Evolutionary conservation across 257 asterid species (phyloP).

Genomic region (Solanum pennellii): DNA sequence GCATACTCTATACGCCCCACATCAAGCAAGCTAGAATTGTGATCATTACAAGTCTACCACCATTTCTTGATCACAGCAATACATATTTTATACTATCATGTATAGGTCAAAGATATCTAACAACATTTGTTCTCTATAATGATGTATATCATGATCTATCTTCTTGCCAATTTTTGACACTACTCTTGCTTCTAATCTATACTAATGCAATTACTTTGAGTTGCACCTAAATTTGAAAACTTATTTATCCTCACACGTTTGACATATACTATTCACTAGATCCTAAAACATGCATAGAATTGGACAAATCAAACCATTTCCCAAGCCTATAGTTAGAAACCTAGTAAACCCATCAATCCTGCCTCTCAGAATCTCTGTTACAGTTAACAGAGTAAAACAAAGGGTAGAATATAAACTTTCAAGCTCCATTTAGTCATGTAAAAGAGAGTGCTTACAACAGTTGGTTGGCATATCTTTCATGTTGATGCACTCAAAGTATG

Average conservation of each 20-base stretch:
- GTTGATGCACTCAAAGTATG: slow-evolving; percentile 64
- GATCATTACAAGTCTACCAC: not conserved
- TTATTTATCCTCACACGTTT: not conserved
- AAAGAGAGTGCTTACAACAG: slow-evolving; percentile 50
- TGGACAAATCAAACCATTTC: not conserved
- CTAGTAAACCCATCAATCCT: not conserved
- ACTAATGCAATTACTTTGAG: not conserved
- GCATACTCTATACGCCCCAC: not conserved
- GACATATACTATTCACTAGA: not conserved
- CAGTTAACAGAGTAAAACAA: not conserved
- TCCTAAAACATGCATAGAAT: not conserved
- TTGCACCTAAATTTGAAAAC: not conserved
- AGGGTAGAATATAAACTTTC: not conserved
- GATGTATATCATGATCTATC: not conserved
- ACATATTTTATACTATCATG: not conserved
- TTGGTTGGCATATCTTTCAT: slow-evolving; percentile 54
- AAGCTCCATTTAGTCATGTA: not conserved
- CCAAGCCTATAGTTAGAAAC: not conserved
- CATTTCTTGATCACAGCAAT: not conserved
- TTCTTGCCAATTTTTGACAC: not conserved
- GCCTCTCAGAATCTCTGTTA: not conserved
- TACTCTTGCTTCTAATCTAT: not conserved
- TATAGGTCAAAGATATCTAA: not conserved
- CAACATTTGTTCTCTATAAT: not conserved
- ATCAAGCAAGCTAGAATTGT: not conserved